These are phyloP conservation scores for Salix dunnii DNA, from an alignment of 345 rosid genomes.

Conservation along the genomic window DNA sequence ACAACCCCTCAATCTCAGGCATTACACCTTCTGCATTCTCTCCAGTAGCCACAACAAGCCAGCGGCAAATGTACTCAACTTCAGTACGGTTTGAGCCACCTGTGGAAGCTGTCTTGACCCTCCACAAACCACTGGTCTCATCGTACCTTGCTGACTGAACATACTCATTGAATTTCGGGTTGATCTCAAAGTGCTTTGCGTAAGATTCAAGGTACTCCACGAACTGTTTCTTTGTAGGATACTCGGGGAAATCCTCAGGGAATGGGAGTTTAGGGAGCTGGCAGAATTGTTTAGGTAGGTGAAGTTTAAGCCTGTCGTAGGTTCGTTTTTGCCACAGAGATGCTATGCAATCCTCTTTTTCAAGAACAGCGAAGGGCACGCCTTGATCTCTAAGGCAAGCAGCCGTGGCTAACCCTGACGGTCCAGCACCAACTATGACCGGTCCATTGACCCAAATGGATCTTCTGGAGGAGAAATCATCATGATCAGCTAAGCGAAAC, in stretches of 20 bases:
- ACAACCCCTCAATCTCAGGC: conserved; percentile 71
- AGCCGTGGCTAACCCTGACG: conserved; percentile 40
- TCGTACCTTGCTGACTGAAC: conserved; percentile 79
- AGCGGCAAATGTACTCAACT: conserved; percentile 78
- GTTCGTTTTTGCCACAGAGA: conserved; percentile 51
- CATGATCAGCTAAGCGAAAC: conserved; percentile 10
- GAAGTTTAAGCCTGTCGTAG: conserved; percentile 49
- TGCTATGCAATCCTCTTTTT: conserved; percentile 43
- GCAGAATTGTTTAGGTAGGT: conserved; percentile 54
- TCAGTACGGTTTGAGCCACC: conserved; percentile 39
- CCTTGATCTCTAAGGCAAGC: conserved; percentile 48
- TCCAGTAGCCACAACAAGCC: conserved; percentile 97
- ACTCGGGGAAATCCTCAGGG: conserved; percentile 40
- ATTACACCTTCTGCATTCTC: conserved; percentile 79
- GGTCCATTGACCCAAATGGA: conserved; percentile 44
- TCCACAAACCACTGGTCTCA: conserved; percentile 76
- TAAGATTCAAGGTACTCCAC: conserved; percentile 44
- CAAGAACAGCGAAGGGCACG: conserved; percentile 47
- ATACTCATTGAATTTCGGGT: conserved; percentile 74
- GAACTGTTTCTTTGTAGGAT: conserved; percentile 41
- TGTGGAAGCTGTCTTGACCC: conserved; percentile 55
- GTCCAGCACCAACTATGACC: conserved; percentile 43
- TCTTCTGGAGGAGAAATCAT: conserved; percentile 30
- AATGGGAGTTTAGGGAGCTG: conserved; percentile 48
- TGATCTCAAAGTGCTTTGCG: conserved; percentile 43